Evolutionary conservation across 345 rosid species (phyloP).

Genomic region (Populus simonii): DNA sequence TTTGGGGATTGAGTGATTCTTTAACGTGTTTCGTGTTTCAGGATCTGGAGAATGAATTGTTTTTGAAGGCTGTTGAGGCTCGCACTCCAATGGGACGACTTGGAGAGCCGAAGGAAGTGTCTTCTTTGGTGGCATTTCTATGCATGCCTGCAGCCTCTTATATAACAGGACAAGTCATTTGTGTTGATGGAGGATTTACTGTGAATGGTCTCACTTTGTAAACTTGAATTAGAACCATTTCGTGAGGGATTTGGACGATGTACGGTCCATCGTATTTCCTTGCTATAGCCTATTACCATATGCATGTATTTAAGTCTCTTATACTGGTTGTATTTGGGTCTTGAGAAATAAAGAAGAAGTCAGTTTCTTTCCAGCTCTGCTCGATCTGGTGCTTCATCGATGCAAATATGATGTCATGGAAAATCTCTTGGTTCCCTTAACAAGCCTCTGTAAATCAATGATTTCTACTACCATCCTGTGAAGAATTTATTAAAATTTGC

Average conservation of each 20-base stretch:
- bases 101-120: constrained; percentile 13
- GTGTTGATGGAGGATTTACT: constrained; percentile 17
- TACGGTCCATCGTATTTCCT: too few relatives aligned
- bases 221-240: background rate
- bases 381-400: too few relatives aligned
- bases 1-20: background rate
- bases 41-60: background rate
- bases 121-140: constrained; percentile 21
- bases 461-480: too few relatives aligned
- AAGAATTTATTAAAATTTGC: too few relatives aligned
- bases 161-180: constrained; percentile 18
- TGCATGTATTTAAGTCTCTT: too few relatives aligned
- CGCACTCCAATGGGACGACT: constrained; percentile 6
- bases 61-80: background rate
- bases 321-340: too few relatives aligned
- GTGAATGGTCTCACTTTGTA: constrained; percentile 8
- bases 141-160: constrained; percentile 23
- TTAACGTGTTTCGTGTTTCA: background rate
- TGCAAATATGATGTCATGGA: too few relatives aligned
- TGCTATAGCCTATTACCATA: too few relatives aligned
- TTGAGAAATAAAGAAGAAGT: too few relatives aligned
- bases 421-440: too few relatives aligned
- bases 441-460: too few relatives aligned
- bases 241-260: background rate
- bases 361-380: too few relatives aligned